phyloP scores from a whole-genome alignment of 306 rosid genomes.

The Prunus salicina region DNA sequence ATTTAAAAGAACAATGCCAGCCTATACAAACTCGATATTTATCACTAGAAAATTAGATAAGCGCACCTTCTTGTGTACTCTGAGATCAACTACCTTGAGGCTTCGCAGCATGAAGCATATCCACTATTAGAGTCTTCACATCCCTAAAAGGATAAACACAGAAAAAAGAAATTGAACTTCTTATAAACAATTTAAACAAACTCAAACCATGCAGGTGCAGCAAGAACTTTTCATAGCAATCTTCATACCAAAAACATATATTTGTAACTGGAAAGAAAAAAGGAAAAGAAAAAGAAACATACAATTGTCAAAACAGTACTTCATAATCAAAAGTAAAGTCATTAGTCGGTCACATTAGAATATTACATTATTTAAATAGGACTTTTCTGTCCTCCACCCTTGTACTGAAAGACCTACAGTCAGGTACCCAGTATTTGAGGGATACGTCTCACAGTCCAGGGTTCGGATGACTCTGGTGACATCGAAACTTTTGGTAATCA shows the following conservation, averaged over 20 bases:
- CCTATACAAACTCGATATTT: not conserved
- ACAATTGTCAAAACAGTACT: not conserved
- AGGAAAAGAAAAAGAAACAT: too few species aligned
- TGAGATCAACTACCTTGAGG: conserved; percentile 41
- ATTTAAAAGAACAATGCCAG: not conserved
- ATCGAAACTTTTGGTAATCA: not conserved
- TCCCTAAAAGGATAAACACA: conserved; percentile 47
- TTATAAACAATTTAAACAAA: not conserved
- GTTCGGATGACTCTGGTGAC: not conserved
- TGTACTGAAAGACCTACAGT: not conserved
- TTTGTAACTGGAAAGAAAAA: too few species aligned
- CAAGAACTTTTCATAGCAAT: conserved; percentile 1
- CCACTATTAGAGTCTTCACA: conserved; percentile 89
- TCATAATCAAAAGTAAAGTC: not conserved
- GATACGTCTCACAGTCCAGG: not conserved
- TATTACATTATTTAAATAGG: too few species aligned
- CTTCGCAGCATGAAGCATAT: conserved; percentile 88
- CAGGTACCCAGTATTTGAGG: not conserved
- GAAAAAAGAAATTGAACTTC: not conserved
- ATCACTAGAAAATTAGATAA: conserved; percentile 20
- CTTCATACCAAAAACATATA: not conserved
- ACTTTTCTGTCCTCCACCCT: not conserved
- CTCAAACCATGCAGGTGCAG: conserved; percentile 12
- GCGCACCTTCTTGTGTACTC: conserved; percentile 28
- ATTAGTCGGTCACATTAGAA: not conserved